Conservation (phyloP, 306 rosid species). For the Castanopsis chinensis region DNA sequence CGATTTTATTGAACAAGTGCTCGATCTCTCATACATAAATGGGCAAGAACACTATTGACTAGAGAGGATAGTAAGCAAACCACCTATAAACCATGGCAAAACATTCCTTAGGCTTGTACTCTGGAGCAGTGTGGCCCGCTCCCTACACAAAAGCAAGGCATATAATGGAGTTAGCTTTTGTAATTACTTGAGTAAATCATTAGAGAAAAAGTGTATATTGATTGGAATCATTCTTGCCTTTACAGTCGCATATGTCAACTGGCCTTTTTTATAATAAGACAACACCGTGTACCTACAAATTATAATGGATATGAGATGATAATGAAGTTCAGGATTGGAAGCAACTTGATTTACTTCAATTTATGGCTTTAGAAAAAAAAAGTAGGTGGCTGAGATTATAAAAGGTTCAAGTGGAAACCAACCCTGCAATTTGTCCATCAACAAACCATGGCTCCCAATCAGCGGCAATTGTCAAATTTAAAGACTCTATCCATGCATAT, state of each 20-base stretch:
- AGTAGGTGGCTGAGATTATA: too few species aligned
- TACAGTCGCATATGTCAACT: conserved; percentile 35
- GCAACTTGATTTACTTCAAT: too few species aligned
- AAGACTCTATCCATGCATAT: conserved; percentile 35
- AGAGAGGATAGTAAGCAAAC: conserved; percentile 3
- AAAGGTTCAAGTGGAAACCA: not conserved
- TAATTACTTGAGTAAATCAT: too few species aligned
- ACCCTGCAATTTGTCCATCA: conserved; percentile 47
- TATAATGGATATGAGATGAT: not conserved
- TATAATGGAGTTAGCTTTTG: too few species aligned
- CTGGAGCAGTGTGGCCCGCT: conserved; percentile 33
- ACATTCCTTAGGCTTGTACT: conserved; percentile 22
- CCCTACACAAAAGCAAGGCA: conserved; percentile 4
- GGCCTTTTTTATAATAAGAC: not conserved
- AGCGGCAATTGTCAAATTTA: conserved; percentile 23
- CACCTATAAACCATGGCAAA: conserved; percentile 22
- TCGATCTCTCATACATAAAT: too few species aligned
- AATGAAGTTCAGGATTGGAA: too few species aligned
- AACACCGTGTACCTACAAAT: conserved; percentile 25
- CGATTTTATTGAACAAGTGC: too few species aligned
- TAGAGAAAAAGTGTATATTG: not conserved
- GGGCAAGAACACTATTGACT: too few species aligned
- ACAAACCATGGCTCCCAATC: conserved; percentile 49
- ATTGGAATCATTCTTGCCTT: conserved; percentile 31
- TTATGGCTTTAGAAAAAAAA: too few species aligned